Conservation (phyloP, 192 early-diverging fungal genomes). For the Diversispora eburnea region DNA sequence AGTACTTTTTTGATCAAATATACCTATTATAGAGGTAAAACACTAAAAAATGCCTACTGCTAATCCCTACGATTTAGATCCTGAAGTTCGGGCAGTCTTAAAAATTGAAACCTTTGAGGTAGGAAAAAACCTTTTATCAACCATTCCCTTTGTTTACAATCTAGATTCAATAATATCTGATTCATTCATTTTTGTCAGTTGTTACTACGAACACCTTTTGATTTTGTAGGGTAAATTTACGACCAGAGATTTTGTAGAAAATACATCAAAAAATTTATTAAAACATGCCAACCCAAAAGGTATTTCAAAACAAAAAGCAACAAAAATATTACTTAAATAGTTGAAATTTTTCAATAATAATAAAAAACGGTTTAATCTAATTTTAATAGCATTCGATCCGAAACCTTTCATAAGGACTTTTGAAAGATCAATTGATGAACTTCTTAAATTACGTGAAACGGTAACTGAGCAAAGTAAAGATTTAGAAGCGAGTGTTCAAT, state of each 20-base stretch:
- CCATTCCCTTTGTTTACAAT: too few species aligned
- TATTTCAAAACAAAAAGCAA: not conserved
- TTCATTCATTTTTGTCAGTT: too few species aligned
- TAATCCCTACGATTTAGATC: too few species aligned
- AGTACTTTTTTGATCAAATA: too few species aligned
- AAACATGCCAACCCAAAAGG: conserved; percentile 44
- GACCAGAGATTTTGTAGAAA: conserved; percentile 57
- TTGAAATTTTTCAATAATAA: not conserved
- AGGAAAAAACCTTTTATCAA: too few species aligned
- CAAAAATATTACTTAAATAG: not conserved
- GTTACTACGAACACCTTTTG: too few species aligned
- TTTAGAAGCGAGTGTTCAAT: conserved; percentile 73
- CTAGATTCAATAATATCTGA: too few species aligned
- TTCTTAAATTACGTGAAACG: conserved; percentile 68
- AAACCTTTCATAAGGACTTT: conserved; percentile 90
- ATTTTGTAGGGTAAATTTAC: conserved; percentile 46
- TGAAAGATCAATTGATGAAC: conserved; percentile 80
- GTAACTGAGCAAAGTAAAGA: conserved; percentile 82
- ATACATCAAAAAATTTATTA: conserved; percentile 47
- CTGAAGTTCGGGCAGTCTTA: too few species aligned
- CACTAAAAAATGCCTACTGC: too few species aligned
- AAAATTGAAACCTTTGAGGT: too few species aligned
- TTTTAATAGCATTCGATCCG: conserved; percentile 68
- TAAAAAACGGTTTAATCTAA: not conserved
- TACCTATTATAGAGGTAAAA: too few species aligned